These are phyloP conservation scores for Brassica nigra DNA, from an alignment of 345 rosid genomes.

Conservation along the genomic window DNA sequence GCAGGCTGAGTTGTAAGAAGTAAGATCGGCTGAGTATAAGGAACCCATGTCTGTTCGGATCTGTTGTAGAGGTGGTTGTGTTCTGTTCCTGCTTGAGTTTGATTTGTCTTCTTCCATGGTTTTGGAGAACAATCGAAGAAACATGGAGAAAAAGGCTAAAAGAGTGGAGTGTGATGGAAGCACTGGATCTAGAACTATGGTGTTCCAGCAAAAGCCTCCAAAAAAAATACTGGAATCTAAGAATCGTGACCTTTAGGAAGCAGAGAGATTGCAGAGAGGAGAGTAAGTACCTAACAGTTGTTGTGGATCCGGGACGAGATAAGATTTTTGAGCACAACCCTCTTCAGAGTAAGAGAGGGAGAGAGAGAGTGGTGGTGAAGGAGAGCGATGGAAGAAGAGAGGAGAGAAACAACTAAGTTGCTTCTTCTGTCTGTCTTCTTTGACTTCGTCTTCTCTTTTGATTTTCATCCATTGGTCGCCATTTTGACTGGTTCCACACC, in stretches of 20 bases:
- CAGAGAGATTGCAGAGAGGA: neutral
- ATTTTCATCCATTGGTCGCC: neutral
- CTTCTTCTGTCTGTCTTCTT: constrained; percentile 15
- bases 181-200: neutral
- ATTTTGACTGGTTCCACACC: constrained; percentile 23
- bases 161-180: neutral
- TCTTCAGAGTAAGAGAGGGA: neutral
- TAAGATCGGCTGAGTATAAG: constrained; percentile 52
- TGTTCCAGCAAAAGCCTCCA: neutral
- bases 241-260: neutral
- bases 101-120: constrained; percentile 39
- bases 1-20: constrained; percentile 75
- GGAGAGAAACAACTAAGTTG: constrained; percentile 35
- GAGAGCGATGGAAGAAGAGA: constrained; percentile 3
- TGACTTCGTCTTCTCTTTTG: constrained; percentile 6
- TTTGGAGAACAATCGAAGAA: constrained; percentile 38
- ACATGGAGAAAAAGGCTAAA: constrained; percentile 8
- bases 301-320: constrained; percentile 24
- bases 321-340: neutral
- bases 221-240: neutral
- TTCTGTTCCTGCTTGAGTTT: constrained; percentile 34
- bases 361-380: neutral
- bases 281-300: constrained; percentile 8
- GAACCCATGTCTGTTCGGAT: constrained; percentile 41
- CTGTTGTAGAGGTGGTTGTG: constrained; percentile 20